These are phyloP conservation scores for Stephania yunnanensis DNA, from an alignment of 164 flowering plant genomes.

Conservation along the genomic window DNA sequence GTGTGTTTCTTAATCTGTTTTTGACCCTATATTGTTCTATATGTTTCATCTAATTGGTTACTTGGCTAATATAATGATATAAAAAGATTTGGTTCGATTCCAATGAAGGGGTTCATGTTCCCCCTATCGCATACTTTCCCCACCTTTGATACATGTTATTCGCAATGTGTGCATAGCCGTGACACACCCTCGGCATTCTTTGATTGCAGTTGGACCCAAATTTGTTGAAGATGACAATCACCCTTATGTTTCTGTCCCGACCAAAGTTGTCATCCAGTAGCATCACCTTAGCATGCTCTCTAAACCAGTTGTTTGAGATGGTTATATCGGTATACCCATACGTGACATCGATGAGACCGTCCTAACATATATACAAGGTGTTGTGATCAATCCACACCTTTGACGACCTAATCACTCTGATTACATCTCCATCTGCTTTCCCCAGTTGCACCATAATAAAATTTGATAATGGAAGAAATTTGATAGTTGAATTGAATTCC, in stretches of 20 bases:
- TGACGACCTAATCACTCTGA: conserved; percentile 43
- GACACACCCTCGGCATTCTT: conserved; percentile 83
- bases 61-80: conserved; percentile 8
- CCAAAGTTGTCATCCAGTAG: conserved; percentile 62
- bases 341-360: conserved; percentile 73
- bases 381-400: conserved; percentile 92
- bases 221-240: conserved; percentile 63
- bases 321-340: conserved; percentile 71
- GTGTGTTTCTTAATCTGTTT: no score
- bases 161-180: conserved; percentile 75
- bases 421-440: conserved; percentile 64
- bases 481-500: no score
- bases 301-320: conserved; percentile 79
- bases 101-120: conserved; percentile 60
- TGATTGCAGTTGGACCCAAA: conserved; percentile 81
- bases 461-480: no score
- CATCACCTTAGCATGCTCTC: conserved; percentile 81
- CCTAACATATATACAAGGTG: conserved; percentile 50
- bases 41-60: no score
- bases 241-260: conserved; percentile 63
- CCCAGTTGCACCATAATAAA: conserved; percentile 20
- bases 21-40: no score
- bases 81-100: conserved; percentile 68
- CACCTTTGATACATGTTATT: conserved; percentile 79
- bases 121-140: conserved; percentile 70